Evolutionary conservation across 108 stramenopile genomes (phyloP).

Genomic region (Skeletonema marinoi): DNA sequence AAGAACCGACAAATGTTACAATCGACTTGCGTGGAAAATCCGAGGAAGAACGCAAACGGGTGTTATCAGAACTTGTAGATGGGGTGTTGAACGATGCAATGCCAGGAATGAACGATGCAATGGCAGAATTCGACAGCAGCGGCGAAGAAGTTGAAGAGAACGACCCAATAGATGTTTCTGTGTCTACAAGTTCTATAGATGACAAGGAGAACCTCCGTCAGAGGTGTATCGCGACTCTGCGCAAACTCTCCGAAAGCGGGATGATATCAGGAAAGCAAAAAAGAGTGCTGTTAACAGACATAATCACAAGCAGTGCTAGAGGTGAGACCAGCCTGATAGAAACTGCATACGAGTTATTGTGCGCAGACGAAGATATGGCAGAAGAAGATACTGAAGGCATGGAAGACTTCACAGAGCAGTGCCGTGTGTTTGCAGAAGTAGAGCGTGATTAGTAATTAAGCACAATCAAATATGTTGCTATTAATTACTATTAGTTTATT

Average conservation of each 20-base stretch:
- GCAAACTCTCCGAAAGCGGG: slow-evolving; percentile 65
- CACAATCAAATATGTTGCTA: neutral
- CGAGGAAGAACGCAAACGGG: slow-evolving; percentile 28
- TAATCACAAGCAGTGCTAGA: slow-evolving; percentile 73
- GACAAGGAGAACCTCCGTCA: slow-evolving; percentile 46
- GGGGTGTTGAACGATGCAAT: slow-evolving; percentile 34
- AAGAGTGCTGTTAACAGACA: slow-evolving; percentile 79
- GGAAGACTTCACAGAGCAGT: slow-evolving; percentile 90
- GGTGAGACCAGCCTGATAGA: slow-evolving; percentile 81
- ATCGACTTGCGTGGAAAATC: slow-evolving; percentile 47
- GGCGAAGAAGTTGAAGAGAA: slow-evolving; percentile 41
- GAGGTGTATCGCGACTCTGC: slow-evolving; percentile 70
- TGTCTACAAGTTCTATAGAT: slow-evolving; percentile 5
- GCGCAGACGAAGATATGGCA: slow-evolving; percentile 25
- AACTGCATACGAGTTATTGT: slow-evolving; percentile 78
- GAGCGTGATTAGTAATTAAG: slow-evolving; percentile 18
- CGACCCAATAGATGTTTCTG: slow-evolving; percentile 28
- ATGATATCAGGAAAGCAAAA: slow-evolving; percentile 79
- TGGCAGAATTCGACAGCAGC: slow-evolving; percentile 21
- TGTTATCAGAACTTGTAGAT: slow-evolving; percentile 46
- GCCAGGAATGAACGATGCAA: slow-evolving; percentile 24
- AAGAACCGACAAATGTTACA: slow-evolving; percentile 31
- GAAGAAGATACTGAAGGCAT: slow-evolving; percentile 50
- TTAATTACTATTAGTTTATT: slow-evolving; percentile 17
- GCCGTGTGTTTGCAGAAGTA: slow-evolving; percentile 68